phyloP scores from a whole-genome alignment of 2,329 filamentous ascomycete species.

The Apiospora pterosperma region DNA sequence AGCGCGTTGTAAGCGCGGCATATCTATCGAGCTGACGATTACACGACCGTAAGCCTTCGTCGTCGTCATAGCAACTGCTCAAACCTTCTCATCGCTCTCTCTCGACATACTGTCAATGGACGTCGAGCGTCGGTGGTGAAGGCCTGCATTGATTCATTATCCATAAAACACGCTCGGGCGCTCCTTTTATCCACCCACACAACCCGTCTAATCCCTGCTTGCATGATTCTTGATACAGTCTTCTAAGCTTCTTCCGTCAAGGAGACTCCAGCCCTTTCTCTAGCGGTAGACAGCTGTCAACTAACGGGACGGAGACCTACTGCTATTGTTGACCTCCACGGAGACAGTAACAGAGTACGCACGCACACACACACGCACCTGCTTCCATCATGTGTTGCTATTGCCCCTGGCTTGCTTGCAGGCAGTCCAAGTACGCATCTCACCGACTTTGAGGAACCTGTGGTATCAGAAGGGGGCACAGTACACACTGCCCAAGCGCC shows the following conservation, averaged over 20 bases:
- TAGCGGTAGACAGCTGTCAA: neutral
- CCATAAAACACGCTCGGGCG: neutral
- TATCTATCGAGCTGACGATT: neutral
- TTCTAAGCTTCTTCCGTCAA: slow-evolving; percentile 5
- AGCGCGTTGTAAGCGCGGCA: neutral
- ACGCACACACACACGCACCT: neutral
- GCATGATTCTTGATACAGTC: slow-evolving; percentile 2
- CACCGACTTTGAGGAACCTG: neutral
- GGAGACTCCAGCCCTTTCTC: neutral
- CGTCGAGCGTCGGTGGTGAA: neutral
- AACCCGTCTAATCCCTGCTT: neutral
- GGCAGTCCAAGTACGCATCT: neutral
- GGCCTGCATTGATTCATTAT: neutral
- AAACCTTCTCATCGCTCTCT: neutral
- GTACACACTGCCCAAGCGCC: neutral
- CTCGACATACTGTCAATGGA: neutral
- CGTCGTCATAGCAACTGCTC: neutral
- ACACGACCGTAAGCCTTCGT: neutral
- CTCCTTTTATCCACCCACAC: neutral
- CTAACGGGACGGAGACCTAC: neutral
- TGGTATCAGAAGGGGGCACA: neutral
- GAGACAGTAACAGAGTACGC: neutral
- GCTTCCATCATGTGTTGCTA: no score
- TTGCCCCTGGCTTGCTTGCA: neutral
- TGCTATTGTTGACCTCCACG: neutral